Base-by-base conservation (phyloP, 768 basidiomycete species). In the Suillus weaverae region DNA sequence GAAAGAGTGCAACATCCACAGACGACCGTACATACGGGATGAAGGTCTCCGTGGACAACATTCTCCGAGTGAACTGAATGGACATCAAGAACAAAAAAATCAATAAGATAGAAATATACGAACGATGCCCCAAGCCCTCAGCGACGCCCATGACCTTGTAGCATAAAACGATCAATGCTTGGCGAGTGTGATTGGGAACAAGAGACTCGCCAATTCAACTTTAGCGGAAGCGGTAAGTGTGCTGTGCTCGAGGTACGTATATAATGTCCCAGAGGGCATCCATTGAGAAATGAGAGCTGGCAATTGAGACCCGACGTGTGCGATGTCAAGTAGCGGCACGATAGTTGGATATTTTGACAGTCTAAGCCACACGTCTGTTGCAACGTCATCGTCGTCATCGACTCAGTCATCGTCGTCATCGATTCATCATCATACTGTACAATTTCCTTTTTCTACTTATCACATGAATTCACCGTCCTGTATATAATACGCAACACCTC, bases 311-410 rank as follows among this genome's bases (percentile, higher is more conserved):
- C 10, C 48, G 13, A 50, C 26, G 26, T 54, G 59, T 11, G 67
- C 48, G 14, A 65, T 55, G 18, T 71, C 70, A 36, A 60, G 63
- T 30, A 72, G 66, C 13, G 67, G 67, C 1, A 73, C 44, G n/a
- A 73, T 63, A 62, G 70, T 73, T 20, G 33, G 41, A 46, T 72
- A 67, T 13, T 53, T n/a, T 18, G 39, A 41, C 18, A 73, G 63
- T 32, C 41, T 20, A 33, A 60, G 62, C 72, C 72, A 73, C 26
- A 70, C 71, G n/a, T n/a, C n/a, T n/a, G n/a, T n/a, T n/a, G n/a
- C n/a, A n/a, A n/a, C n/a, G n/a, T n/a, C n/a, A n/a, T n/a, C n/a
- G n/a, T n/a, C n/a, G n/a, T n/a, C n/a, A n/a, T n/a, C n/a, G n/a
- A n/a, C n/a, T n/a, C n/a, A n/a, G n/a, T n/a, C n/a, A n/a, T n/a